Evolutionary conservation across 1,284 basidiomycete genomes (phyloP), one percentile per base, ranked within the genome.

Genomic region (Boletus coffeatus): DNA sequence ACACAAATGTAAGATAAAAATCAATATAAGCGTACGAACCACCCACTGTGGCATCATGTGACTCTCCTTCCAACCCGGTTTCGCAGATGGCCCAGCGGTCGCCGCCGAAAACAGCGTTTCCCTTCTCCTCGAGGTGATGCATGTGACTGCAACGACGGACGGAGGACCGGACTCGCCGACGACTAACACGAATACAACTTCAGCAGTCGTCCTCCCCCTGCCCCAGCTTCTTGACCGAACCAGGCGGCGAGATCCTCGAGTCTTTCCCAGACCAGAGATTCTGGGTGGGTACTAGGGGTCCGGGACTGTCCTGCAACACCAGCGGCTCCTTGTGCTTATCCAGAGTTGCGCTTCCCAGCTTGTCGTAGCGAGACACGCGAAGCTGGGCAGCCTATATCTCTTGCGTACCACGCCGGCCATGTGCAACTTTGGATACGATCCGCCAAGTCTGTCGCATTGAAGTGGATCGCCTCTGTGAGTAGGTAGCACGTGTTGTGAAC

Each of bases 401-500:
- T 89, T 84, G 56, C 83, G 83, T 62, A 97, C 76, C 37, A 94
- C 82, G 37, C 83, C 83, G 2, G 86, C 79, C 68, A 96, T 37
- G 36, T 89, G 75, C 96, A 98, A 48, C 83, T 83, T 73, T 96
- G 91, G 16, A 96, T 80, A 57, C 87, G 84, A 25, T 84, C 80
- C 37, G 88, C 83, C 60, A 99, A 85, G 5, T 86, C 82, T 16
- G 77, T 74, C 1, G 90, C 91, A 68, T 94, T 83, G 76, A 89
- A 92, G 72, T 92, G 86, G 0, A 88, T 83, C 0, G 95, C 94
- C 57, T 98, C 93, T 39, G 87, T 77, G 39, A 98, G 87, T 32
- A 98, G 80, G 61, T 89, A 87, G 61, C 88, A 90, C 0, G 89
- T 90, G 63, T 97, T 98, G 73, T 85, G 80, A 59, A 90, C 80